These are phyloP conservation scores for Mycena maculata DNA, from an alignment of 768 basidiomycete genomes.

Conservation along the genomic window DNA sequence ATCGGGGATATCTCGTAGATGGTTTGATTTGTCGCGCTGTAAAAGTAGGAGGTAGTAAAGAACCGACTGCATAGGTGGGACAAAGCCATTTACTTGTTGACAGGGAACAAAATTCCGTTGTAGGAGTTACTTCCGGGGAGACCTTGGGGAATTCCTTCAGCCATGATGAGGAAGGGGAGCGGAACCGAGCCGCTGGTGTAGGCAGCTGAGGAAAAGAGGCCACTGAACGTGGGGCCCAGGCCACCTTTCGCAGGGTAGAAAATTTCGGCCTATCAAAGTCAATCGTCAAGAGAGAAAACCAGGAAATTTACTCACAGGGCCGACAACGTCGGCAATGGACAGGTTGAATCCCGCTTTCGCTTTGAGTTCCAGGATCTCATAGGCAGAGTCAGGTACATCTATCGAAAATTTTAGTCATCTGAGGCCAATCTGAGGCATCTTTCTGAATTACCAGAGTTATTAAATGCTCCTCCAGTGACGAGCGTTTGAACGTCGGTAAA, in stretches of 20 bases:
- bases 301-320: not conserved
- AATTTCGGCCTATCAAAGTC: no score
- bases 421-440: no score
- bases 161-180: slow-evolving; percentile 23
- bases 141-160: slow-evolving; percentile 19
- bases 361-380: slow-evolving; percentile 15
- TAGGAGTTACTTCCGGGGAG: slow-evolving; percentile 14
- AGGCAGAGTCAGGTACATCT: slow-evolving; percentile 3
- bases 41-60: not conserved
- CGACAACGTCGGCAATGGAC: slow-evolving; percentile 11
- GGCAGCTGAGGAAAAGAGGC: slow-evolving; percentile 12
- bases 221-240: no score
- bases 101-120: slow-evolving; percentile 16
- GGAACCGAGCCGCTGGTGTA: slow-evolving; percentile 19
- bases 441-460: slow-evolving; percentile 18
- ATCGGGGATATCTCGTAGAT: slow-evolving; percentile 22
- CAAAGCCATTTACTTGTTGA: slow-evolving; percentile 17
- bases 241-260: no score
- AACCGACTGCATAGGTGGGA: no score
- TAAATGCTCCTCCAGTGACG: slow-evolving; percentile 21
- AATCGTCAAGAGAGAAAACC: no score
- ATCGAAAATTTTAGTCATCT: not conserved
- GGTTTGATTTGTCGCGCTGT: slow-evolving; percentile 21
- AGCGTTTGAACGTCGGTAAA: slow-evolving; percentile 17
- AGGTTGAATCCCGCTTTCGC: slow-evolving; percentile 18